A percentile compares a stretch with the other conserved stretches of the same genome.
Evolutionary conservation across 2,329 filamentous ascomycete genomes (phyloP).

Genomic region (Pseudopithomyces chartarum): DNA sequence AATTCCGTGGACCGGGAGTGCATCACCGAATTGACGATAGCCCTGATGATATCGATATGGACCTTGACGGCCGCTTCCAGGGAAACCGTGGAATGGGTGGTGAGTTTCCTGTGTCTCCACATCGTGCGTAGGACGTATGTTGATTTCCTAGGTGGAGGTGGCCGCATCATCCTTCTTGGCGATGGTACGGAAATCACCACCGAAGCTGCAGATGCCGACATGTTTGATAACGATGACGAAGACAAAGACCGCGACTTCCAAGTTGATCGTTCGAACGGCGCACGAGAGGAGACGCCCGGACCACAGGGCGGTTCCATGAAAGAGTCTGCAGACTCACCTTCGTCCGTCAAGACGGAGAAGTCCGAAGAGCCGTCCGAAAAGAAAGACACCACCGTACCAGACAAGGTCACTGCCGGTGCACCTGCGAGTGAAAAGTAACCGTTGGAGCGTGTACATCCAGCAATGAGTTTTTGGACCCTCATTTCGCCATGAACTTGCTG

Average conservation of each 20-base stretch:
- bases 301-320: conserved; percentile 22
- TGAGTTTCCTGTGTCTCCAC: conserved; percentile 27
- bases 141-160: conserved; percentile 68
- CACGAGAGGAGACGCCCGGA: conserved; percentile 34
- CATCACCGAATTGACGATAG: conserved; percentile 57
- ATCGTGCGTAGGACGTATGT: conserved; percentile 75
- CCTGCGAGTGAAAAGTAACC: conserved; percentile 28
- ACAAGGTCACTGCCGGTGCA: conserved; percentile 22
- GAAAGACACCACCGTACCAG: conserved; percentile 21
- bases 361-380: conserved; percentile 26
- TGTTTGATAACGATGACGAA: conserved; percentile 89
- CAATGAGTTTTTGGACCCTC: not conserved
- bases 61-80: conserved; percentile 69
- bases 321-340: conserved; percentile 40
- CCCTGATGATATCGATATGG: conserved; percentile 70
- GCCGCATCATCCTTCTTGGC: conserved; percentile 91
- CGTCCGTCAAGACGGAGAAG: conserved; percentile 45
- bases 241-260: conserved; percentile 86
- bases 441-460: not conserved
- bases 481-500: not conserved
- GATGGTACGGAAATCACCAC: conserved; percentile 93
- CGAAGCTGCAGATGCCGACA: conserved; percentile 86
- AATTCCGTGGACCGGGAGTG: conserved; percentile 57
- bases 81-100: conserved; percentile 67
- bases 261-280: conserved; percentile 62